Conservation (phyloP, 306 rosid genomes). For the Ormosia semicastrata region DNA sequence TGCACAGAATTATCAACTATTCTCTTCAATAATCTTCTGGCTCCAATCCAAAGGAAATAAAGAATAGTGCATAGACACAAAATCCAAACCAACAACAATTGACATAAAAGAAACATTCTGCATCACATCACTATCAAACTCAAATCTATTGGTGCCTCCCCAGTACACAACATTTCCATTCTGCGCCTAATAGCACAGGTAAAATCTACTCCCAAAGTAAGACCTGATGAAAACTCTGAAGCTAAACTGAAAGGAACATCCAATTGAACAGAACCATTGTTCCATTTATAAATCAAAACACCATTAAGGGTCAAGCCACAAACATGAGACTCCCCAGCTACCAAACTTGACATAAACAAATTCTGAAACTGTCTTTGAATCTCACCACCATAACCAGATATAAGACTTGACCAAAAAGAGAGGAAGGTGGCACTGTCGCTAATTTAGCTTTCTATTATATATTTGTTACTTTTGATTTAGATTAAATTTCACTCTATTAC, state of each 20-base stretch:
- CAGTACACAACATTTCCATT: conserved; percentile 40
- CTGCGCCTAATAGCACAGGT: conserved; percentile 35
- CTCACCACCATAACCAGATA: neutral
- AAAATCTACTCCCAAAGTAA: conserved; percentile 42
- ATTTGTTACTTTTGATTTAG: no score
- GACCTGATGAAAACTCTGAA: conserved; percentile 30
- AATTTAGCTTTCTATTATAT: no score
- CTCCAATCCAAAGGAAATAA: conserved; percentile 39
- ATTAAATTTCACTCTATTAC: no score
- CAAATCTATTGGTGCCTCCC: conserved; percentile 15
- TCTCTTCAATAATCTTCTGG: neutral
- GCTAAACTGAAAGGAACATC: conserved; percentile 20
- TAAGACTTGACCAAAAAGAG: no score
- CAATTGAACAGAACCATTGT: conserved; percentile 37
- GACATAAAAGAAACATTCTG: conserved; percentile 44
- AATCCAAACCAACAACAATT: conserved; percentile 52
- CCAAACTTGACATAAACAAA: conserved; percentile 33
- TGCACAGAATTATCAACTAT: conserved; percentile 30
- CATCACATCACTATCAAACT: neutral
- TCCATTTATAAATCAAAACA: conserved; percentile 38
- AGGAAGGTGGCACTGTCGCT: no score
- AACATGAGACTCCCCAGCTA: conserved; percentile 48
- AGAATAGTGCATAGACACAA: conserved; percentile 36
- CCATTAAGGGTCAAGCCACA: conserved; percentile 46
- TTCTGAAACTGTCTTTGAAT: conserved; percentile 39